These are phyloP conservation scores for Spizellomyces punctatus DNA, from an alignment of 192 early-diverging fungal genomes.

Conservation along the genomic window DNA sequence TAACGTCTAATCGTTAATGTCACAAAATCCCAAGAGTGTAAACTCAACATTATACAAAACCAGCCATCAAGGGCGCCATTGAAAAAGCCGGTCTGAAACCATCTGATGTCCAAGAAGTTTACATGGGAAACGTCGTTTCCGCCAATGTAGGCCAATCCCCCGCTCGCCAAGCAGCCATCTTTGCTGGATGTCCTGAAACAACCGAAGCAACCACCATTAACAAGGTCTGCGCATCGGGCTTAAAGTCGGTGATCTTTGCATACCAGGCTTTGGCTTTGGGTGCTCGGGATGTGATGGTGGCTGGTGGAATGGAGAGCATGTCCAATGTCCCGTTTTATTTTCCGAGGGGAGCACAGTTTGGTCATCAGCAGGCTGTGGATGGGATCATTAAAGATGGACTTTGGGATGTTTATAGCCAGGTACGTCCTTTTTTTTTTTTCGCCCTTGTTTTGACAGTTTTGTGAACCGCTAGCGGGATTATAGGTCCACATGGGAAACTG, in stretches of 20 bases:
- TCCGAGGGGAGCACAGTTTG: slow-evolving; percentile 65
- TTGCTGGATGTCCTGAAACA: slow-evolving; percentile 75
- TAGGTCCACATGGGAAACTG: slow-evolving; percentile 50
- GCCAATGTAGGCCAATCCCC: slow-evolving; percentile 89
- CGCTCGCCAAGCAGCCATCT: slow-evolving; percentile 86
- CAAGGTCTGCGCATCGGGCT: slow-evolving; percentile 98
- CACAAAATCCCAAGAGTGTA: too few relatives aligned
- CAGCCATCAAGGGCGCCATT: slow-evolving; percentile 81
- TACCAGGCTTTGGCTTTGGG: slow-evolving; percentile 82
- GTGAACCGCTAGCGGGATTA: slow-evolving; percentile 1
- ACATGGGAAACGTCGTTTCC: slow-evolving; percentile 94
- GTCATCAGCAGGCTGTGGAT: slow-evolving; percentile 78
- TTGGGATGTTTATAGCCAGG: slow-evolving; percentile 94
- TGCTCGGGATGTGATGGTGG: slow-evolving; percentile 78
- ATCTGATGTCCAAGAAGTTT: slow-evolving; percentile 89
- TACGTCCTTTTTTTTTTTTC: slow-evolving; percentile 33
- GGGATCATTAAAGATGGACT: slow-evolving; percentile 95
- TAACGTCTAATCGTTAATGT: too few relatives aligned
- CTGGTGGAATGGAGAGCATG: slow-evolving; percentile 98
- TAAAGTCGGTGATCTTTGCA: slow-evolving; percentile 95
- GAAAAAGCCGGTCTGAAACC: slow-evolving; percentile 78
- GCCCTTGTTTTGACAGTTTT: neutral
- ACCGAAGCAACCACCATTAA: slow-evolving; percentile 97
- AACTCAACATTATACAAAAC: too few relatives aligned
- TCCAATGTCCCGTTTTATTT: slow-evolving; percentile 84